Evolutionary conservation across 2,329 filamentous ascomycete species (phyloP).

Genomic region (Fusarium virguliforme): DNA sequence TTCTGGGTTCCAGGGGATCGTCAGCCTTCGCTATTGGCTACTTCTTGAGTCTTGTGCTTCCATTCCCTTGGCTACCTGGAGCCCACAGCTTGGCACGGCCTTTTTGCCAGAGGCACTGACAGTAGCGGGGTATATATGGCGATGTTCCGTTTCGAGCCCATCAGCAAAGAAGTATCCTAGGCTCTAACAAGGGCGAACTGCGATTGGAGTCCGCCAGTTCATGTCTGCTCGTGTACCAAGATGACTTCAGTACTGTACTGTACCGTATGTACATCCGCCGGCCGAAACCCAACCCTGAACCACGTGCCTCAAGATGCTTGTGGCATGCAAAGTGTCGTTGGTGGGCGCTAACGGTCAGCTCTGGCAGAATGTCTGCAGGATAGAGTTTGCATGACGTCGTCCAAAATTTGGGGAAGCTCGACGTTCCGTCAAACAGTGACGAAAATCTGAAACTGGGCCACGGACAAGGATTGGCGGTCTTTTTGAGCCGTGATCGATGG

Average conservation of each 20-base stretch:
- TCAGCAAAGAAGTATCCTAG: too few relatives aligned
- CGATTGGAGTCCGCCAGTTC: not conserved
- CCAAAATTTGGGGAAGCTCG: not conserved
- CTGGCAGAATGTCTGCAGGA: not conserved
- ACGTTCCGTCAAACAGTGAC: not conserved
- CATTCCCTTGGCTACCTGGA: too few relatives aligned
- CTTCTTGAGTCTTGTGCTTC: too few relatives aligned
- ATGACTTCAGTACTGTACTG: not conserved
- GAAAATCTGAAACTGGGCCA: not conserved
- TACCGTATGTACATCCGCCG: not conserved
- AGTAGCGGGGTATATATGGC: too few relatives aligned
- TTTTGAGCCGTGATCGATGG: too few relatives aligned
- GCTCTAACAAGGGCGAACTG: not conserved
- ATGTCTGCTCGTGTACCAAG: not conserved
- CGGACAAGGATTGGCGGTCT: not conserved
- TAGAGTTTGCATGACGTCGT: slow-evolving; percentile 9
- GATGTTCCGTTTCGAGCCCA: too few relatives aligned
- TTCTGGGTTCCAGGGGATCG: too few relatives aligned
- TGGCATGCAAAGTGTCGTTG: not conserved
- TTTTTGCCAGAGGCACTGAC: too few relatives aligned
- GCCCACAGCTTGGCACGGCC: too few relatives aligned
- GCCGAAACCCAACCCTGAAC: not conserved
- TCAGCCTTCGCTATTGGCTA: too few relatives aligned
- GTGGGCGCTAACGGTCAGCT: not conserved
- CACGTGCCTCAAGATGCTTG: not conserved